Evolutionary conservation across 371 early-diverging fungal genomes (phyloP), one percentile per base, ranked within the genome.

Genomic region (Nematocida ausubeli): DNA sequence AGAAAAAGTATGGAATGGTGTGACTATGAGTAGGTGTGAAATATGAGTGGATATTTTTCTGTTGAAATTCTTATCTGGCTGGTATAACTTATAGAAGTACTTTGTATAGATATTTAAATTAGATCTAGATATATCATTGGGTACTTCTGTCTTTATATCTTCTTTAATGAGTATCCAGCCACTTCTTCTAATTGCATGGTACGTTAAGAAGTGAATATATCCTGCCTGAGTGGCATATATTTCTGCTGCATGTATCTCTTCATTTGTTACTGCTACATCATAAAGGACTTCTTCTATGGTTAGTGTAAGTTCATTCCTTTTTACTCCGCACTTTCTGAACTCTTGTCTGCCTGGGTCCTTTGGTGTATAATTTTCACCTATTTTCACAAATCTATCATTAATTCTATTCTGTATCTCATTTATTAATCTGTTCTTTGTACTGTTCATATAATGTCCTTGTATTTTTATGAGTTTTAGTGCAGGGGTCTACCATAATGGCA

Each of bases 161-260:
- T n/a, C n/a, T n/a, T n/a, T n/a, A n/a, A 72, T 47, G 39, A 72
- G 73, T 24, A 72, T 64, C 62, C 49, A 63, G 37, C 73, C 73
- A 35, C 28, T n/a, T 19, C 32, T 30, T 40, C 73, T 63, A n/a
- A 72, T 62, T 28, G 12, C 26, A 16, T 34, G 40, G 47, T 72
- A 72, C n/a, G 54, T 44, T 30, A 19, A 19, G 50, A 49, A 72
- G 37, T 62, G 47, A 9, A 37, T 16, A 50, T 72, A 72, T 9
- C 50, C 63, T 3, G 9, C 4, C 9, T 14, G 28, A 6, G 9
- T 16, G 6, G 64, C 64, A 44, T 72, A 72, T 37, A 50, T 37
- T 32, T 44, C 30, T 19, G 64, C 1, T 9, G 4, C 52, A 16
- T 14, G 9, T 24, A n/a, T 28, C 6, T 37, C 34, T 52, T 14